Evolutionary conservation across 768 basidiomycete species (phyloP), one percentile per base, ranked within the genome.

Genomic region (Hypsizygus marmoreus): DNA sequence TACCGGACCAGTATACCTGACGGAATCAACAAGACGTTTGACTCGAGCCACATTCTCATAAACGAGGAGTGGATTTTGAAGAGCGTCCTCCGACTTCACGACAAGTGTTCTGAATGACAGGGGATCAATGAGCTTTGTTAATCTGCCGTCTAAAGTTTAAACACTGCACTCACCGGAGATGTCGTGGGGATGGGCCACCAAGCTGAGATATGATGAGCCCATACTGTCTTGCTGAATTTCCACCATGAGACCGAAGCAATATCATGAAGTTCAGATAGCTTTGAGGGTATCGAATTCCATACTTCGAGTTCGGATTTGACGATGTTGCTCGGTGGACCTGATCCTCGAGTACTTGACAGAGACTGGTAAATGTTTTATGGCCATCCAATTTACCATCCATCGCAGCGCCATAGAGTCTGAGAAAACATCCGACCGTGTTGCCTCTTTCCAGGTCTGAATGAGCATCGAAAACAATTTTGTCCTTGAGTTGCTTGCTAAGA

Each of bases 1-100:
- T n/a, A 67, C 46, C 7, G 64, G 64, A 1, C 63, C 61, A 7
- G 19, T 30, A 31, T 61, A 64, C 1, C n/a, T 39, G n/a, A 39
- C n/a, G 23, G 37, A 3, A 9, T 23, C 37, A 6, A 4, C 2
- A 24, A 24, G n/a, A 3, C 24, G 20, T 9, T 28, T 36, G 33
- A 45, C 33, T 26, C 13, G 4, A 3, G 34, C 43, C 14, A 45
- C 25, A 37, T 45, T 45, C 26, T 45, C 33, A 23, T 11, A 37
- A 23, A 45, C 36, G 13, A 45, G n/a, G 11, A 24, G 29, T 7
- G 43, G 43, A 39, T 39, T 39, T 25, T 13, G 37, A 11, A 39
- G 14, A 24, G 24, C 4, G 16, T 39, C 37, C 10, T 39, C 37
- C 4, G 37, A 19, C 6, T 39, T 39, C n/a, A 24, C 37, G n/a